Base-by-base conservation (phyloP, 352 stramenopile species). In the Plasmopara muralis region DNA sequence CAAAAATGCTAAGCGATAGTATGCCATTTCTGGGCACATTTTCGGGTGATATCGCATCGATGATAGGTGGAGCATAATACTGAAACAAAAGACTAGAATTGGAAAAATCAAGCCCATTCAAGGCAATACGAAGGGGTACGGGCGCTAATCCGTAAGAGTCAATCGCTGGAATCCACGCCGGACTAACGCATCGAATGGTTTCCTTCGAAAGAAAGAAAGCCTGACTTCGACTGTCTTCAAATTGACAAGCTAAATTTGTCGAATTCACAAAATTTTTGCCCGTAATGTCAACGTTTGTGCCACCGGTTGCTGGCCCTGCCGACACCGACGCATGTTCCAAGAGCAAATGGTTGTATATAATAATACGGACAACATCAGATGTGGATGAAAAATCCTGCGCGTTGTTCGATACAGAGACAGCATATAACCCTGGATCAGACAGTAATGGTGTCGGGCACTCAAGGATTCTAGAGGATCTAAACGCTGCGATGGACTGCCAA, bases 331-430 rank as follows among this genome's bases (percentile, higher is more conserved):
- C 31, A 25, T 10, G 40, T 2, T 47, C 29, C 20, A 71, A 38
- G 7, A 53, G 7, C 25, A 67, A 28, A 2, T 71, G 40, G 0
- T 47, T 45, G 31, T 71, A 57, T 12, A 64, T 20, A 9, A n/a
- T 45, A 42, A 67, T 40, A 0, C 34, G 7, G 5, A 45, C 37
- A 47, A 25, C 14, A 14, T 47, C 20, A 2, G 29, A 31, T 25
- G 4, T 1, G 1, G 14, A 12, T 0, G 64, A 71, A 44, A 59
- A 60, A 30, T 77, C 50, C 42, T 71, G 50, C 10, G 30, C 61
- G 39, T 73, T 77, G 39, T 69, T 74, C 2, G 68, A 71, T 16
- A 73, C 44, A 29, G 40, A 40, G n/a, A 77, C 40, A 5, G 37
- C 38, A 37, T 67, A 71, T 9, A 28, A 15, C 8, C 53, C 53